A percentile compares a stretch with the other conserved stretches of the same genome.
These are phyloP conservation scores for Paraglomus occultum DNA, from an alignment of 192 early-diverging fungal genomes.

Conservation along the genomic window DNA sequence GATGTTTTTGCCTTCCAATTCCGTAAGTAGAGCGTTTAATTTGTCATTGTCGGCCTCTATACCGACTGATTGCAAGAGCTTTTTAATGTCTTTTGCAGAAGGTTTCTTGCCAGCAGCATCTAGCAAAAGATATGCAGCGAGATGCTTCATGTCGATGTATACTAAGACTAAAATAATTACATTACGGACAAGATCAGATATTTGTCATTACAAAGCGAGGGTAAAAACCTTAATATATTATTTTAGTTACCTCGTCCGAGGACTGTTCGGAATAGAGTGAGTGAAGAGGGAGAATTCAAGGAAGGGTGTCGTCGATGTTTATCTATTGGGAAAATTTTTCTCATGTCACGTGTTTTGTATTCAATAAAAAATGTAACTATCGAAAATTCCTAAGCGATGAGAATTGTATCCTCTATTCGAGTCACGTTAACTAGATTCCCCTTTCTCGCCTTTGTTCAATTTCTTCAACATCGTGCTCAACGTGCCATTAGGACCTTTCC, in stretches of 20 bases:
- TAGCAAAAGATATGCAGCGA: slow-evolving; percentile 97
- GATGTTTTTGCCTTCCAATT: slow-evolving; percentile 88
- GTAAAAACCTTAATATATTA: not conserved
- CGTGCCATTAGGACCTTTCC: too few relatives aligned
- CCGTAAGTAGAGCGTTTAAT: slow-evolving; percentile 72
- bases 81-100: slow-evolving; percentile 73
- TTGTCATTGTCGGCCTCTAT: slow-evolving; percentile 86
- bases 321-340: too few relatives aligned
- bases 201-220: not conserved
- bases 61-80: slow-evolving; percentile 87
- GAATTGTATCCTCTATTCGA: too few relatives aligned
- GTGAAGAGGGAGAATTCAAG: too few relatives aligned
- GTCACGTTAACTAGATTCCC: too few relatives aligned
- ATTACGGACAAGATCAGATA: slow-evolving; percentile 7
- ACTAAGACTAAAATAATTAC: not conserved
- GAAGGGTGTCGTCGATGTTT: too few relatives aligned
- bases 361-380: too few relatives aligned
- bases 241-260: not conserved
- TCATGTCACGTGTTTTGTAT: too few relatives aligned
- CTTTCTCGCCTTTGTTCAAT: too few relatives aligned
- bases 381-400: too few relatives aligned
- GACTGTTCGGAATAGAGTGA: too few relatives aligned
- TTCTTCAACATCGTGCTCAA: too few relatives aligned
- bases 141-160: slow-evolving; percentile 82
- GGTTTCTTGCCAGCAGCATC: slow-evolving; percentile 85